Evolutionary conservation across 139 green algal genomes (phyloP), one percentile per base, ranked within the genome.

Genomic region (Chlorella sp.): DNA sequence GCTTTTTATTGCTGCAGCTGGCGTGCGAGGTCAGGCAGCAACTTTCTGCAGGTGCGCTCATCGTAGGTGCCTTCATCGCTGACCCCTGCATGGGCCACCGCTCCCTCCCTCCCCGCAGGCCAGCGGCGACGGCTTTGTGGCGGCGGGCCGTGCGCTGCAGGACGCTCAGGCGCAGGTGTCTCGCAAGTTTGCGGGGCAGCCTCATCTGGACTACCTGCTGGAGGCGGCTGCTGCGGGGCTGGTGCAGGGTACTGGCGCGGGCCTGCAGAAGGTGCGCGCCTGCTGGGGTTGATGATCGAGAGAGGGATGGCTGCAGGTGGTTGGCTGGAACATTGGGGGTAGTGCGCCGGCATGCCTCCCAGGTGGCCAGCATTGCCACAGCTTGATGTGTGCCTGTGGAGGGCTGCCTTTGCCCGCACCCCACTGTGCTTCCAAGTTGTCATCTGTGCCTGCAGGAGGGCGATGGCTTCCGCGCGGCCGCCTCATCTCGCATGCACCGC

Each of bases 401-500:
- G n/a, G n/a, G n/a, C n/a, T n/a, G n/a, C n/a, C n/a, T n/a, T n/a
- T n/a, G n/a, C n/a, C n/a, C n/a, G n/a, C n/a, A n/a, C 13, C 28
- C 18, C 23, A 0, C 62, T 85, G 83, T 6, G 90, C 91, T 6
- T 84, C 85, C n/a, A 85, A 91, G 57, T 96, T 98, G 92, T 94
- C 95, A 65, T n/a, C n/a, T n/a, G n/a, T n/a, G n/a, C n/a, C n/a
- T n/a, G n/a, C 93, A 93, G 87, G 38, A 92, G 93, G 87, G 87
- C 20, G 88, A 93, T 56, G 89, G 87, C 32, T 98, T 98, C 87
- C 86, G 85, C 55, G 85, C 89, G 36, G 92, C 93, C 1, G 90
- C 91, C 11, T 63, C 86, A 3, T 87, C 97, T 67, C 90, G 94
- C 88, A 92, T 92, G 2, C 95, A 98, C 90, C 97, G 97, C 89